Conservation (phyloP, 2,329 filamentous ascomycete genomes). For the Helicocarpus griseus region DNA sequence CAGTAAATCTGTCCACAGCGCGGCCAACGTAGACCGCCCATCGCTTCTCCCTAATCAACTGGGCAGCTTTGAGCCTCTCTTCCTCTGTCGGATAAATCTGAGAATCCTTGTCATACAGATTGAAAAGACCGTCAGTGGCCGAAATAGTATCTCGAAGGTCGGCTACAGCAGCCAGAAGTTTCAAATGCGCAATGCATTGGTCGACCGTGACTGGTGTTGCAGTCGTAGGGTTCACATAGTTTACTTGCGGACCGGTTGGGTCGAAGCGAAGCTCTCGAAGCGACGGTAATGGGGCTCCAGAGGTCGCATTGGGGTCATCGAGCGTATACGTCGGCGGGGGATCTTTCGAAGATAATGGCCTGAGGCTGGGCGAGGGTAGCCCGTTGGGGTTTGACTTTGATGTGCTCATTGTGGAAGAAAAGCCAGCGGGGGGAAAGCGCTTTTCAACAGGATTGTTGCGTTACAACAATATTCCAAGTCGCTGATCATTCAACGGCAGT, state of each 20-base stretch:
- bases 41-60: constrained; percentile 57
- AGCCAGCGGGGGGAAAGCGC: neutral
- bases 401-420: neutral
- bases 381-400: neutral
- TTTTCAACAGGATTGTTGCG: neutral
- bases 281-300: neutral
- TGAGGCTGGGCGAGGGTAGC: too few relatives aligned
- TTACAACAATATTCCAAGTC: too few relatives aligned
- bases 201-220: constrained; percentile 30
- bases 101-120: constrained; percentile 44
- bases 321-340: neutral
- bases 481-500: too few relatives aligned
- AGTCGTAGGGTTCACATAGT: neutral
- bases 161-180: constrained; percentile 59
- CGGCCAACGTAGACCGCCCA: constrained; percentile 62
- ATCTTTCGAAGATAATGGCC: neutral
- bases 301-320: neutral
- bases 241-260: neutral
- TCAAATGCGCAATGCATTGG: constrained; percentile 63
- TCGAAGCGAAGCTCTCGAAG: constrained; percentile 5
- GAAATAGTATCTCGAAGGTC: constrained; percentile 58
- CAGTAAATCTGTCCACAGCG: constrained; percentile 58
- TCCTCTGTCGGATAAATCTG: constrained; percentile 26
- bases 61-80: constrained; percentile 35
- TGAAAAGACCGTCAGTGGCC: constrained; percentile 57